phyloP scores from a whole-genome alignment of 2,329 filamentous ascomycete genomes.

The Pyricularia sp. region DNA sequence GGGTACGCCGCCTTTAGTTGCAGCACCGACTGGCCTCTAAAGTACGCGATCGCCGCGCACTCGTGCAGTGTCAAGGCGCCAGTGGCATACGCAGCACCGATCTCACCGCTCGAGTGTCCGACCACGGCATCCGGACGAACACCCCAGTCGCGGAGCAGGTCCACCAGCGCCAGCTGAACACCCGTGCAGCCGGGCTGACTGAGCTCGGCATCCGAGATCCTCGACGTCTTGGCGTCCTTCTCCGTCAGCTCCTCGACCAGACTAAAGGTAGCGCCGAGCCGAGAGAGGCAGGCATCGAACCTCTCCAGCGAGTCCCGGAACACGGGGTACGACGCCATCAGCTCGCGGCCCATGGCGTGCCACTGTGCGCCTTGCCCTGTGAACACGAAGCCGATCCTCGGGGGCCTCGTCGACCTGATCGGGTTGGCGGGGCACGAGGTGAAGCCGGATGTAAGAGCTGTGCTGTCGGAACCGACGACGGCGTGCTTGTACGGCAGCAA shows the following conservation, averaged over 20 bases:
- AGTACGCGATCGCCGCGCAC: constrained; percentile 6
- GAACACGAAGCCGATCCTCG: constrained; percentile 15
- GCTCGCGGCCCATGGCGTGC: constrained; percentile 15
- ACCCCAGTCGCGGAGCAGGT: constrained; percentile 5
- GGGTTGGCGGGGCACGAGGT: constrained; percentile 2
- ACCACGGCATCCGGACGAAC: constrained; percentile 9
- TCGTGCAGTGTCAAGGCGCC: constrained; percentile 8
- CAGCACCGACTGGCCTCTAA: constrained; percentile 4
- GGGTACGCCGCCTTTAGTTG: constrained; percentile 4
- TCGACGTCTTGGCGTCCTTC: constrained; percentile 8
- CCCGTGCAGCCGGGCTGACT: constrained; percentile 11
- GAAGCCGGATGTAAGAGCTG: constrained; percentile 1
- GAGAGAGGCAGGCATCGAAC: constrained; percentile 9
- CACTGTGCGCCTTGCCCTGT: constrained; percentile 18
- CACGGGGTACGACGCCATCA: constrained; percentile 11
- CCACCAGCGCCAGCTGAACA: constrained; percentile 8
- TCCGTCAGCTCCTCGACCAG: constrained; percentile 14
- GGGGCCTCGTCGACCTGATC: constrained; percentile 5
- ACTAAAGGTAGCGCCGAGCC: constrained; percentile 14
- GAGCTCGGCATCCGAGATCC: constrained; percentile 15
- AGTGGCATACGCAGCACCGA: constrained; percentile 8
- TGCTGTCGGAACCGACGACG: constrained; percentile 3
- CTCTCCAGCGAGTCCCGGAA: constrained; percentile 11
- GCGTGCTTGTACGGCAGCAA: constrained; percentile 8
- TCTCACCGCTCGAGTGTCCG: constrained; percentile 10